phyloP scores from a whole-genome alignment of 495 filamentous ascomycete species.

The Penicillium atrosanguineum region DNA sequence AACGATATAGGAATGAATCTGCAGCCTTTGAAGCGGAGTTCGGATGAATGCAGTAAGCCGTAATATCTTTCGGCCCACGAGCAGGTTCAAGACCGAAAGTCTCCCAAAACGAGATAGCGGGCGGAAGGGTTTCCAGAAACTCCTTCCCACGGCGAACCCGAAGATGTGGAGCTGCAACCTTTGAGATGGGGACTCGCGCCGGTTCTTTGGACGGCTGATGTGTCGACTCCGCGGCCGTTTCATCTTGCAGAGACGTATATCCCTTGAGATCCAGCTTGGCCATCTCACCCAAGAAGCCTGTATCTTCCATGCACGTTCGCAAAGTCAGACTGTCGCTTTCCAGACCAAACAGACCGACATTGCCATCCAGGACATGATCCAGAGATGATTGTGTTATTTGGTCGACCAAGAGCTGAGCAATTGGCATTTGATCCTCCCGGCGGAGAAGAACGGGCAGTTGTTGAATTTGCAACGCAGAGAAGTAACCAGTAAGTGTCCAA shows the following conservation, averaged over 20 bases:
- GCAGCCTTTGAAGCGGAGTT: conserved; percentile 55
- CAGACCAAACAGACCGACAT: conserved; percentile 28
- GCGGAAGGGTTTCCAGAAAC: conserved; percentile 71
- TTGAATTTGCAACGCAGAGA: conserved; percentile 35
- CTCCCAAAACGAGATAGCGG: conserved; percentile 87
- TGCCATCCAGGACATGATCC: conserved; percentile 34
- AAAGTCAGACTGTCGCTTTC: conserved; percentile 27
- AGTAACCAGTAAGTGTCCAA: conserved; percentile 44
- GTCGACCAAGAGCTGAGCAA: conserved; percentile 49
- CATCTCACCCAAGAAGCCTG: conserved; percentile 27
- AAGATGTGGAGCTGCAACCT: conserved; percentile 61
- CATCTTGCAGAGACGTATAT: conserved; percentile 39
- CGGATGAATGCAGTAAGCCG: conserved; percentile 78
- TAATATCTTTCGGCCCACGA: conserved; percentile 75
- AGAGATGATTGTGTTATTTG: conserved; percentile 50
- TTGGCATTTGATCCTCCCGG: conserved; percentile 40
- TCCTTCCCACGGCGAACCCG: conserved; percentile 74
- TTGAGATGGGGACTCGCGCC: conserved; percentile 31
- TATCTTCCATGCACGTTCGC: conserved; percentile 29
- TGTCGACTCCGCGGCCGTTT: conserved; percentile 9
- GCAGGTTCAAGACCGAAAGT: conserved; percentile 78
- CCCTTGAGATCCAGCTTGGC: conserved; percentile 38
- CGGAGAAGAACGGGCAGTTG: conserved; percentile 31
- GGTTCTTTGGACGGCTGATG: conserved; percentile 28
- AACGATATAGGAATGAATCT: conserved; percentile 65